These are phyloP conservation scores for Amanita fuliginea DNA, from an alignment of 768 basidiomycete genomes.

Conservation along the genomic window DNA sequence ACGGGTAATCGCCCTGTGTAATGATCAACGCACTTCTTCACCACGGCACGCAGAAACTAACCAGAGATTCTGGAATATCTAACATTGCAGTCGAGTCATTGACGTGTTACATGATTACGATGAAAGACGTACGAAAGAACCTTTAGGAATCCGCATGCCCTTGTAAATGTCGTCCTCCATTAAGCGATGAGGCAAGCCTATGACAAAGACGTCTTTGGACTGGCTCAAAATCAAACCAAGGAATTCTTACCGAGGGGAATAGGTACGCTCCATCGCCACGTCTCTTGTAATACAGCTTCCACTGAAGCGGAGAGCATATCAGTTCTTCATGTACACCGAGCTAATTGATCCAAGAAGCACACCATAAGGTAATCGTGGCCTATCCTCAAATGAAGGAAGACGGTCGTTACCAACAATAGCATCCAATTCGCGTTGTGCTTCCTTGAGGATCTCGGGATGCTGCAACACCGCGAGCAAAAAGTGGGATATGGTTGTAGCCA, in stretches of 20 bases:
- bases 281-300: slow-evolving; percentile 47
- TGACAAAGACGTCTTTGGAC: not conserved
- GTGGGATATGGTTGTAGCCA: slow-evolving; percentile 41
- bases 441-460: slow-evolving; percentile 43
- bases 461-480: slow-evolving; percentile 61
- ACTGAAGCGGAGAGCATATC: slow-evolving; percentile 15
- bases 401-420: slow-evolving; percentile 40
- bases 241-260: slow-evolving; percentile 42
- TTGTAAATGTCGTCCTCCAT: slow-evolving; percentile 57
- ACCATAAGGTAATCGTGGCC: slow-evolving; percentile 44
- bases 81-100: slow-evolving; percentile 6
- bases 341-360: slow-evolving; percentile 7
- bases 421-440: slow-evolving; percentile 64
- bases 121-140: slow-evolving; percentile 34
- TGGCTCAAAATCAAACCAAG: not conserved
- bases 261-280: slow-evolving; percentile 42
- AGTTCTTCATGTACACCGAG: not conserved
- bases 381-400: slow-evolving; percentile 50
- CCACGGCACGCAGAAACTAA: slow-evolving; percentile 10
- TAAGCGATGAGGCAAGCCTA: slow-evolving; percentile 53
- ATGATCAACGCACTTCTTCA: not conserved
- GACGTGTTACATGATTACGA: not conserved
- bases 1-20: slow-evolving; percentile 31
- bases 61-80: slow-evolving; percentile 57
- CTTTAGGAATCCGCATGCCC: slow-evolving; percentile 49